These are phyloP conservation scores for Abortiporus biennis DNA, from an alignment of 1,284 basidiomycete genomes.

Conservation along the genomic window DNA sequence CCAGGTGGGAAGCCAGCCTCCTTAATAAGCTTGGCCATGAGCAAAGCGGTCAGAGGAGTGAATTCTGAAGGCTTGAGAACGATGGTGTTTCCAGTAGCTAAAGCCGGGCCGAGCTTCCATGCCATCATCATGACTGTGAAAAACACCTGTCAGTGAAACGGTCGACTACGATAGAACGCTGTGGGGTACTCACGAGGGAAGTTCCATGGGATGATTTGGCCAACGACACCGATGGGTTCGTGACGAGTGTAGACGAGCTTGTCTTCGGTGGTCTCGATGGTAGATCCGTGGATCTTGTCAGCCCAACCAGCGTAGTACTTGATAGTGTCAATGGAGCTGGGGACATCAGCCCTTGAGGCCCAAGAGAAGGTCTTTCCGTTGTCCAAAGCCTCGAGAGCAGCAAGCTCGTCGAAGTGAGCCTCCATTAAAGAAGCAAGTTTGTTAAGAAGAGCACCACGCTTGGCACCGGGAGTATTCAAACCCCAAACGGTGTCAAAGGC, in stretches of 20 bases:
- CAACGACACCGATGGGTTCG: constrained; percentile 90
- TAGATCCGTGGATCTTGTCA: constrained; percentile 84
- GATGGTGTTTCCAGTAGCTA: constrained; percentile 80
- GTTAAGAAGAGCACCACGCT: constrained; percentile 60
- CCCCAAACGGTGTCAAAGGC: constrained; percentile 79
- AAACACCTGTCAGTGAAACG: background rate
- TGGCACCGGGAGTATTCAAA: constrained; percentile 50
- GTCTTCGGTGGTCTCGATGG: constrained; percentile 67
- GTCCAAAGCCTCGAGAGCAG: constrained; percentile 75
- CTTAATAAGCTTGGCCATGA: constrained; percentile 40
- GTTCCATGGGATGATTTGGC: constrained; percentile 85
- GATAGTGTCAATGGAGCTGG: constrained; percentile 60
- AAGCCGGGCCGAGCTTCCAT: constrained; percentile 83
- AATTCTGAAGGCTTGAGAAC: constrained; percentile 89
- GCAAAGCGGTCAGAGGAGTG: constrained; percentile 79
- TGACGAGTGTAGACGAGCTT: constrained; percentile 82
- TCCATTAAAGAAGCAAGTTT: constrained; percentile 78
- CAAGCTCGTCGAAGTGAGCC: constrained; percentile 62
- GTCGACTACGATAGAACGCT: background rate
- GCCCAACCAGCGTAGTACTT: constrained; percentile 78
- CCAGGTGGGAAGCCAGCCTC: constrained; percentile 65
- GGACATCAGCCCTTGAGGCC: constrained; percentile 69
- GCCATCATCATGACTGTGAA: constrained; percentile 65
- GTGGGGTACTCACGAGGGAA: constrained; percentile 46
- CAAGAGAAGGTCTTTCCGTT: constrained; percentile 72